Percentiles rank a stretch among this genome's conserved stretches.
Conservation (phyloP, 192 early-diverging fungal genomes). For the Entrophospora sp. region DNA sequence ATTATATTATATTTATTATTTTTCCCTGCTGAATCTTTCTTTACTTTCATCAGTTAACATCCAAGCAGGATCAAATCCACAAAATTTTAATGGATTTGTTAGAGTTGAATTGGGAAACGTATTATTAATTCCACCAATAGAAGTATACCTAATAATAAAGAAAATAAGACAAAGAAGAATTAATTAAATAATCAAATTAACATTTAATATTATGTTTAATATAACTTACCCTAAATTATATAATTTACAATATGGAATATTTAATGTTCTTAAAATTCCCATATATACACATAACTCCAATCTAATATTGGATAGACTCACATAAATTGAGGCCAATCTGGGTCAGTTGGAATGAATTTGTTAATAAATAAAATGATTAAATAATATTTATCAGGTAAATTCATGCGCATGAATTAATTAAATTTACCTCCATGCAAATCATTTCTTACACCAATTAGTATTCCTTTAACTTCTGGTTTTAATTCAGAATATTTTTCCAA, state of each 20-base stretch:
- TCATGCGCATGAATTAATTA: neutral
- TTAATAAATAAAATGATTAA: no score
- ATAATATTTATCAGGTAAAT: neutral
- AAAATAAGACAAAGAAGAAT: neutral
- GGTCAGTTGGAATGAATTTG: conserved; percentile 62
- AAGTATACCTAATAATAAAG: conserved; percentile 67
- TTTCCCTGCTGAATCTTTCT: conserved; percentile 58
- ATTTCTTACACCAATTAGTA: conserved; percentile 72
- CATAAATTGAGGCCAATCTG: conserved; percentile 85
- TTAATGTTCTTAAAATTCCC: conserved; percentile 59
- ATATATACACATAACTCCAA: conserved; percentile 80
- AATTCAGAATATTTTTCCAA: conserved; percentile 59
- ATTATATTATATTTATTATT: no score
- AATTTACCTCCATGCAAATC: conserved; percentile 55
- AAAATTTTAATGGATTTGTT: conserved; percentile 23
- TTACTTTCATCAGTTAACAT: conserved; percentile 45
- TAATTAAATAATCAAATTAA: neutral
- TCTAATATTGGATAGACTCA: conserved; percentile 86
- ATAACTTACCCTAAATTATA: conserved; percentile 71
- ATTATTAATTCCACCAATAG: conserved; percentile 74
- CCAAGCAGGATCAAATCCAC: conserved; percentile 55
- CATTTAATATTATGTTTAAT: neutral
- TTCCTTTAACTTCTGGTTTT: conserved; percentile 45
- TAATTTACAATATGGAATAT: conserved; percentile 74
- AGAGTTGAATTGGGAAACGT: conserved; percentile 71